phyloP scores from a whole-genome alignment of 805 yeast species.

The Ogataea paraovalis region DNA sequence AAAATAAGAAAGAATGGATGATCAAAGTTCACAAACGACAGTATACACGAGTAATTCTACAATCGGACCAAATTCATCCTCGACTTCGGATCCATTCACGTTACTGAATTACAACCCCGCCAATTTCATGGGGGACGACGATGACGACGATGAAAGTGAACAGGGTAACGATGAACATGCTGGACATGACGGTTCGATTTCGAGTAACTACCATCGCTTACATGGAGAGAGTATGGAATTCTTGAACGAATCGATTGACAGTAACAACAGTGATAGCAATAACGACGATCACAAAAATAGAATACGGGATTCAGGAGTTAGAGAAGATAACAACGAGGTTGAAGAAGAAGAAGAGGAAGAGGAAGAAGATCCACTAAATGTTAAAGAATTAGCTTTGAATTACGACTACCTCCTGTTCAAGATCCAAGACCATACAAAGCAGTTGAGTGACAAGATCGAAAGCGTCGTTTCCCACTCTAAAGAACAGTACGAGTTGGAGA shows the following conservation, averaged over 20 bases:
- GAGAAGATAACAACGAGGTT: no score
- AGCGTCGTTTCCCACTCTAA: slow-evolving; percentile 24
- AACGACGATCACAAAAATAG: not conserved
- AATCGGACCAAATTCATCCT: slow-evolving; percentile 12
- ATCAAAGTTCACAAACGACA: slow-evolving; percentile 19
- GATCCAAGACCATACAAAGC: slow-evolving; percentile 52
- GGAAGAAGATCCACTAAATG: slow-evolving; percentile 58
- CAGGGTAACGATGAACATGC: slow-evolving; percentile 3
- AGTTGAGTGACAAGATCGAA: slow-evolving; percentile 30
- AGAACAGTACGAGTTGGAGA: slow-evolving; percentile 20
- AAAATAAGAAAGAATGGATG: slow-evolving; percentile 10
- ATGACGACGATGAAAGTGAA: not conserved
- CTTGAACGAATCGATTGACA: not conserved
- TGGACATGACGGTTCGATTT: slow-evolving; percentile 55
- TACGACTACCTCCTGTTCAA: slow-evolving; percentile 64
- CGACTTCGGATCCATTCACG: slow-evolving; percentile 12
- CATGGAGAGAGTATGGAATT: not conserved
- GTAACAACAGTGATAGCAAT: not conserved
- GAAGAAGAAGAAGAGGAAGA: slow-evolving; percentile 14
- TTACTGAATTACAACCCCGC: slow-evolving; percentile 5
- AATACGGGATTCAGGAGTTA: no score
- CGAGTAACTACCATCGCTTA: slow-evolving; percentile 36
- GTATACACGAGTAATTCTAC: slow-evolving; percentile 18
- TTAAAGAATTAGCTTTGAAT: slow-evolving; percentile 54
- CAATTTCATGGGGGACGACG: not conserved